Conservation (phyloP, 2,329 filamentous ascomycete genomes). For the Corinectria fuckeliana region DNA sequence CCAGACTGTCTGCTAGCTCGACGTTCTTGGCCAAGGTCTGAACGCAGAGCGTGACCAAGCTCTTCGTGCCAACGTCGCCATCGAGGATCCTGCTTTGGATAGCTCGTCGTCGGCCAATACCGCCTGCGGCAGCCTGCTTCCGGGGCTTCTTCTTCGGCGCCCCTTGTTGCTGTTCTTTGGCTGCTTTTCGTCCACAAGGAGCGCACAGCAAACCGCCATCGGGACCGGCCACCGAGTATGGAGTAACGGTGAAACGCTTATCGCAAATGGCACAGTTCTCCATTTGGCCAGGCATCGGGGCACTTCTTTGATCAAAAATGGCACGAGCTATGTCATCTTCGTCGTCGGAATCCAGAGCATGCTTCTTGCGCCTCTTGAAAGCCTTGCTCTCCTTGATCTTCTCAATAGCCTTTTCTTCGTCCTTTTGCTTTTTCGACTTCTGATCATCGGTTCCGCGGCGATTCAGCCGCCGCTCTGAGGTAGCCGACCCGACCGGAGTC, state of each 20-base stretch:
- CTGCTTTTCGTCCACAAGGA: slow-evolving; percentile 78
- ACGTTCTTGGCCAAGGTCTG: slow-evolving; percentile 69
- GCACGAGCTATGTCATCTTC: slow-evolving; percentile 58
- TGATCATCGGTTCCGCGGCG: slow-evolving; percentile 36
- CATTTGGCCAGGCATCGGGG: slow-evolving; percentile 79
- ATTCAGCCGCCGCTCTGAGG: slow-evolving; percentile 37
- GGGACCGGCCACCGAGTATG: slow-evolving; percentile 82
- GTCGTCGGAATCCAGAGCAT: slow-evolving; percentile 47
- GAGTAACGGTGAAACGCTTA: slow-evolving; percentile 91
- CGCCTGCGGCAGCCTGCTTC: slow-evolving; percentile 56
- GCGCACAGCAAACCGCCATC: slow-evolving; percentile 86
- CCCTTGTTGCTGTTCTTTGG: slow-evolving; percentile 62
- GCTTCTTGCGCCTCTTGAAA: slow-evolving; percentile 60
- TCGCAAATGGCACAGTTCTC: slow-evolving; percentile 86
- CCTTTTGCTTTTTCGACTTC: slow-evolving; percentile 46
- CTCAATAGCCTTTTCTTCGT: slow-evolving; percentile 59
- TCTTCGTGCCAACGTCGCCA: slow-evolving; percentile 73
- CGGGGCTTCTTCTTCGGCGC: slow-evolving; percentile 51
- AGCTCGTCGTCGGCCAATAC: slow-evolving; percentile 72
- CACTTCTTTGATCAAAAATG: slow-evolving; percentile 54
- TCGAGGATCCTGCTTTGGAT: slow-evolving; percentile 86
- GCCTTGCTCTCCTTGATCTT: slow-evolving; percentile 68
- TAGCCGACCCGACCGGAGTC: slow-evolving; percentile 31
- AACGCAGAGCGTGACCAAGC: slow-evolving; percentile 68
- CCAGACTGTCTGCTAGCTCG: slow-evolving; percentile 66